A percentile compares a stretch with the other conserved stretches of the same genome.
phyloP scores from a whole-genome alignment of 257 asterid species.

The Pogostemon cablin region DNA sequence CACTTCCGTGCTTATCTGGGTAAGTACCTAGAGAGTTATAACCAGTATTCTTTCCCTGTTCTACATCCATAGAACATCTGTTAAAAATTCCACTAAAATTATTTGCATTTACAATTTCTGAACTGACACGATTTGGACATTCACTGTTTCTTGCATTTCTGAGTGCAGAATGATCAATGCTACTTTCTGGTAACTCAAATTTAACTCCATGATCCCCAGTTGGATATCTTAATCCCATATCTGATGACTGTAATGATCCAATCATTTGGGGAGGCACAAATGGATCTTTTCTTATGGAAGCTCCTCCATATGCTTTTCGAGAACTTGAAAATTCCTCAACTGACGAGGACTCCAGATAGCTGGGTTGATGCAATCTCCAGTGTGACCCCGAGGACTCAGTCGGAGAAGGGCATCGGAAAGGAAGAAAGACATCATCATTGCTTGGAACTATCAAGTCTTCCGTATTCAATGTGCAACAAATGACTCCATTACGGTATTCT shows the following conservation, averaged over 20 bases:
- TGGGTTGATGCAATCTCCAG: conserved; percentile 42
- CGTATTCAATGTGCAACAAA: conserved; percentile 68
- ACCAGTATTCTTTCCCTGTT: conserved; percentile 39
- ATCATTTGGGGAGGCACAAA: conserved; percentile 32
- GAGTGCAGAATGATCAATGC: conserved; percentile 31
- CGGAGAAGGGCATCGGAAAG: conserved; percentile 57
- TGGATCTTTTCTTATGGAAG: conserved; percentile 30
- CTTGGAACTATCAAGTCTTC: conserved; percentile 79
- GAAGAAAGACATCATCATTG: conserved; percentile 87
- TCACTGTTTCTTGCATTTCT: conserved; percentile 37
- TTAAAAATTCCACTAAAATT: conserved; percentile 31
- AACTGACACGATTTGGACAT: conserved; percentile 30
- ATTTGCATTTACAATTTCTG: conserved; percentile 37
- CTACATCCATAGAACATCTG: conserved; percentile 36
- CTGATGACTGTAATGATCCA: conserved; percentile 33
- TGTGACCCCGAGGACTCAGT: conserved; percentile 39
- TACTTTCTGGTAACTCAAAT: conserved; percentile 47
- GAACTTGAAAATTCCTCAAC: conserved; percentile 39
- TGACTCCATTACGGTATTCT: conserved; percentile 65
- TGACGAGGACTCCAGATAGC: conserved; percentile 45
- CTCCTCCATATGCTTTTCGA: conserved; percentile 41
- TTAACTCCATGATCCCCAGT: conserved; percentile 38
- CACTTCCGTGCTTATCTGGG: conserved; percentile 26
- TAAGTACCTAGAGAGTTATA: conserved; percentile 26
- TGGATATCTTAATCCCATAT: conserved; percentile 30